Evolutionary conservation across 176 grass and related monocot genomes (phyloP).

Genomic region (Oryza australiensis): DNA sequence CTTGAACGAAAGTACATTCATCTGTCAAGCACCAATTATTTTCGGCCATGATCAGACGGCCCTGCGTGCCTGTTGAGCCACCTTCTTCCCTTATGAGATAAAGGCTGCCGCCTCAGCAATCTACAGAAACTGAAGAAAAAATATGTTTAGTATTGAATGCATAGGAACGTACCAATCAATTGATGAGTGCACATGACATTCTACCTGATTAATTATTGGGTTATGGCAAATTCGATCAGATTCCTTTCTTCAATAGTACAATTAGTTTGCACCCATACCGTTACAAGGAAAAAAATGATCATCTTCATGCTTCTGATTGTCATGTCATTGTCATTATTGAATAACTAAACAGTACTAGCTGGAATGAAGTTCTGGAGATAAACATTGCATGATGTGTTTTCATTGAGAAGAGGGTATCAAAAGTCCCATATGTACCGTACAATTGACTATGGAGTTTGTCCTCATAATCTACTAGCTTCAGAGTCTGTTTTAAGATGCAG

Average conservation of each 20-base stretch:
- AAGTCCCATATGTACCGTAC: background rate
- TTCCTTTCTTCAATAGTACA: constrained; percentile 1
- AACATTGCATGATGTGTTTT: background rate
- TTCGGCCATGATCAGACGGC: background rate
- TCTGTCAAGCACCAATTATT: background rate
- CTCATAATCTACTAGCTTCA: background rate
- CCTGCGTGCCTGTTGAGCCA: background rate
- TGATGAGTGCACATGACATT: constrained; percentile 39
- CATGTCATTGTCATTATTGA: constrained; percentile 12
- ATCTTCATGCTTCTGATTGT: background rate
- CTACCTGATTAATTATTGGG: constrained; percentile 15
- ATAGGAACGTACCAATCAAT: background rate
- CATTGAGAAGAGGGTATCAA: background rate
- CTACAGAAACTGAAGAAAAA: background rate
- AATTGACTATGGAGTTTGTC: background rate
- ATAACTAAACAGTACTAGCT: background rate
- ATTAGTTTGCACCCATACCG: constrained; percentile 22
- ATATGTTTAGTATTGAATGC: background rate
- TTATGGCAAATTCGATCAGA: background rate
- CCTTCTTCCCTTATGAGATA: background rate
- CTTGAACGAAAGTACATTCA: background rate
- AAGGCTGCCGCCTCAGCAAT: background rate
- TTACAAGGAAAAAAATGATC: background rate
- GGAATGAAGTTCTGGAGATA: background rate
- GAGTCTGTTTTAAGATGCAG: background rate